These are phyloP conservation scores for Talaromyces verruculosus DNA, from an alignment of 2,329 filamentous ascomycete species.

Conservation along the genomic window DNA sequence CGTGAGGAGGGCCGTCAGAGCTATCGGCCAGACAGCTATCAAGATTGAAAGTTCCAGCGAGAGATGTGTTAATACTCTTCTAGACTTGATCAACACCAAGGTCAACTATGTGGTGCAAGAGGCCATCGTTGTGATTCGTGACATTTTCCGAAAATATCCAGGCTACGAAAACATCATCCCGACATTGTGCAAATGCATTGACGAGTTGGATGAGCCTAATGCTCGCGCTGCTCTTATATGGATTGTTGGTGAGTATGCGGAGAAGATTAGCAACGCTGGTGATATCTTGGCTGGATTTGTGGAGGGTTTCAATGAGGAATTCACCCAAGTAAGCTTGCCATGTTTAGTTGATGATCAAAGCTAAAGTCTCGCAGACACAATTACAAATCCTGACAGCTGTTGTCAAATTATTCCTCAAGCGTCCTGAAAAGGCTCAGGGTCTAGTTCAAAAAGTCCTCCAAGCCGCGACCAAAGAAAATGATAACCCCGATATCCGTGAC, in stretches of 20 bases:
- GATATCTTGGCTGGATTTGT: constrained; percentile 91
- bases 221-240: constrained; percentile 90
- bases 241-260: constrained; percentile 98
- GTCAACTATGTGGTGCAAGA: constrained; percentile 99
- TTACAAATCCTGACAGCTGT: constrained; percentile 95
- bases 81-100: constrained; percentile 94
- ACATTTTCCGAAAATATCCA: constrained; percentile 95
- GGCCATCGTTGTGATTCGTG: constrained; percentile 97
- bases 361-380: constrained; percentile 66
- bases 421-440: constrained; percentile 85
- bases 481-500: constrained; percentile 96
- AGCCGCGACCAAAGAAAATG: constrained; percentile 86
- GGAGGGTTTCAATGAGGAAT: constrained; percentile 92
- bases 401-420: constrained; percentile 96
- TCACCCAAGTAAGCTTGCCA: constrained; percentile 70
- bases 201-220: constrained; percentile 91
- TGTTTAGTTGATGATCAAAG: not conserved
- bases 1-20: constrained; percentile 87
- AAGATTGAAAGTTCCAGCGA: constrained; percentile 96
- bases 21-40: constrained; percentile 96
- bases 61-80: constrained; percentile 88
- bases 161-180: constrained; percentile 98
- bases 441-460: constrained; percentile 94
- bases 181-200: constrained; percentile 92
- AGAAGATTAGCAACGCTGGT: constrained; percentile 98